These are phyloP conservation scores for Russula brevipes DNA, from an alignment of 768 basidiomycete genomes.

Conservation along the genomic window DNA sequence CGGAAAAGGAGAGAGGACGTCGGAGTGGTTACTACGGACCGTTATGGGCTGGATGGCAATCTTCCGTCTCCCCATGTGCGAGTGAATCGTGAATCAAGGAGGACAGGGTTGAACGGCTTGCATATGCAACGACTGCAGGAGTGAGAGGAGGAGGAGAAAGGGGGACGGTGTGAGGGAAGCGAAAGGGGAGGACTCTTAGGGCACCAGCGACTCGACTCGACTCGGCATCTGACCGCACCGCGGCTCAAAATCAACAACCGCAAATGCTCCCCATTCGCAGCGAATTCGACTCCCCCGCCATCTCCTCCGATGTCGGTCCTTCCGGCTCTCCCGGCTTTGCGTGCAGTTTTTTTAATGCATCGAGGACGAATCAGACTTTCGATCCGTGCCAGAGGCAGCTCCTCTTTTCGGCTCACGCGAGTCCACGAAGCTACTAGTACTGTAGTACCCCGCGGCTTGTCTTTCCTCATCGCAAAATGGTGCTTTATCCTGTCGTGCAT, in stretches of 20 bases:
- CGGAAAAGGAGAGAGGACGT: slow-evolving; percentile 27
- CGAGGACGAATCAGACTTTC: background rate
- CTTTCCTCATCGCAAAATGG: too few species aligned
- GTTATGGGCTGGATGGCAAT: slow-evolving; percentile 80
- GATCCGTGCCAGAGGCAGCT: too few species aligned
- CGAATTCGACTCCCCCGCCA: slow-evolving; percentile 2
- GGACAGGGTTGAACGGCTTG: background rate
- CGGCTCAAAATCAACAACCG: slow-evolving; percentile 23
- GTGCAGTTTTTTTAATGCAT: background rate
- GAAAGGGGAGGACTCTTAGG: slow-evolving; percentile 24
- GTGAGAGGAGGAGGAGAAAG: slow-evolving; percentile 17
- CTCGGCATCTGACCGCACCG: slow-evolving; percentile 23
- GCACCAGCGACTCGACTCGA: slow-evolving; percentile 12
- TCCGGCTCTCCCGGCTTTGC: background rate
- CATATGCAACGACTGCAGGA: slow-evolving; percentile 8
- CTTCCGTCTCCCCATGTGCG: slow-evolving; percentile 65
- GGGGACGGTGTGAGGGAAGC: slow-evolving; percentile 14
- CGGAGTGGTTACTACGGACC: slow-evolving; percentile 40
- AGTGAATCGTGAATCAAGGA: slow-evolving; percentile 7
- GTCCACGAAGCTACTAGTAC: too few species aligned
- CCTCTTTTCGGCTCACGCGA: too few species aligned
- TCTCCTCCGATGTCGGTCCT: background rate
- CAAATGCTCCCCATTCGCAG: slow-evolving; percentile 14
- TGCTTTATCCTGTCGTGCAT: too few species aligned
- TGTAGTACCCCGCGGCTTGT: too few species aligned